Evolutionary conservation across 768 basidiomycete species (phyloP).

Genomic region (Cyathus striatus): DNA sequence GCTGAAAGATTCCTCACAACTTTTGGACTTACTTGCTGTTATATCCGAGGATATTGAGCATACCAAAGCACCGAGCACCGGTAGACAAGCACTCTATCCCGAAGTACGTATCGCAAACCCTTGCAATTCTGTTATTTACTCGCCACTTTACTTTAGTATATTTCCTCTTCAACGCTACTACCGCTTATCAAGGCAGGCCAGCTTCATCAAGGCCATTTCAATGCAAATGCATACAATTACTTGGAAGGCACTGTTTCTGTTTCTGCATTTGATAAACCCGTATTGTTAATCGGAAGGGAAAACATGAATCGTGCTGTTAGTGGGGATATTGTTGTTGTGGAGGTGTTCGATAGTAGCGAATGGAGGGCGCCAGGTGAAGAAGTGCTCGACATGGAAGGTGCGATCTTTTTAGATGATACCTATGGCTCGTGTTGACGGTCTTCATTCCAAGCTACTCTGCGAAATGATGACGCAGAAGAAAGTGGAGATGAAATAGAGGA

Average conservation of each 20-base stretch:
- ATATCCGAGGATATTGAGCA: conserved; percentile 61
- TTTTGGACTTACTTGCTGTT: conserved; percentile 81
- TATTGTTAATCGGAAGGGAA: conserved; percentile 83
- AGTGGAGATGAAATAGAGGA: conserved; percentile 53
- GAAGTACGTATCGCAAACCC: conserved; percentile 43
- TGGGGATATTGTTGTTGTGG: conserved; percentile 89
- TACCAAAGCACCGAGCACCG: conserved; percentile 47
- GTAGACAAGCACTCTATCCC: conserved; percentile 62
- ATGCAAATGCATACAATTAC: conserved; percentile 93
- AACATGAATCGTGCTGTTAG: conserved; percentile 95
- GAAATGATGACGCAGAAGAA: conserved; percentile 83
- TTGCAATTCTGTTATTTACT: background rate
- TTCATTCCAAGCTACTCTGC: conserved; percentile 56
- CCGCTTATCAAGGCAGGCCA: conserved; percentile 84
- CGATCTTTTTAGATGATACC: background rate
- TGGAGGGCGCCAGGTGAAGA: conserved; percentile 93
- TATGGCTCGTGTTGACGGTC: conserved; percentile 1
- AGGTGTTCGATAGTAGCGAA: conserved; percentile 79
- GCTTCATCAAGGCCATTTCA: conserved; percentile 91
- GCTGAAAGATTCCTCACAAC: conserved; percentile 53
- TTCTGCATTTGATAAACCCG: conserved; percentile 65
- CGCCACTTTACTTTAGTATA: conserved; percentile 51
- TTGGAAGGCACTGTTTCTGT: conserved; percentile 88
- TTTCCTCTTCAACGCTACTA: conserved; percentile 61
- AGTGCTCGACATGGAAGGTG: conserved; percentile 87